Evolutionary conservation across 75 land plant species (phyloP), one percentile per base, ranked within the genome.

Genomic region (Azolla pinnata): DNA sequence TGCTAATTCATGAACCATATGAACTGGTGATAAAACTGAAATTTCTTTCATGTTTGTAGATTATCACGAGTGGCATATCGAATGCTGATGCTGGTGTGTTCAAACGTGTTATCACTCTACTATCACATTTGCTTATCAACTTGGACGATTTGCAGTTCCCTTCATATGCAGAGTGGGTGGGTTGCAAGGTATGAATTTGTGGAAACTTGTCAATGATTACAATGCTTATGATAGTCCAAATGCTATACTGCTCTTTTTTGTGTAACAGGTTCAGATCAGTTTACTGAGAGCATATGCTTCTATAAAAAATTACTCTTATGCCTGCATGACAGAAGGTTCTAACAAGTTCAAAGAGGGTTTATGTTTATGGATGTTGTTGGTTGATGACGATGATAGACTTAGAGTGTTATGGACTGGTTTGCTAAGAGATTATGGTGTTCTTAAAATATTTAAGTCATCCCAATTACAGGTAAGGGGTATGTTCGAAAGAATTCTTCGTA

Each of bases 121-220:
- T 93, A 31, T 83, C 96, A 31, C 90, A 79, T 14, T 90, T 84
- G 20, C 67, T 93, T 40, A 33, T 54, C 59, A 89, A 89, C 48
- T 83, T 89, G 63, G 77, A 81, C 54, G 86, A 81, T 48, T 72
- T 93, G 4, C 78, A 71, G 34, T 85, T 77, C 74, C 90, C 98
- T 56, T 81, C 90, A 26, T 93, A 80, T 79, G 90, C 98, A 29
- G 98, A 93, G 63, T 93, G 96, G 98, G 96, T 93, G 51, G 79
- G 90, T 60, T 89, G 90, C 68, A 85, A 86, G 96, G 98, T 93
- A 27, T 7, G 54, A 51, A 8, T 18, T 24, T 9, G 18, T 18
- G 54, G n/a, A 51, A 24, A 18, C n/a, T 8, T 51, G 8, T 38
- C 42, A 38, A 14, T 8, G 42, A 8, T 38, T n/a, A n/a, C n/a